phyloP scores from a whole-genome alignment of 1,139 yeast genomes.

The Kodamaea suecica region DNA sequence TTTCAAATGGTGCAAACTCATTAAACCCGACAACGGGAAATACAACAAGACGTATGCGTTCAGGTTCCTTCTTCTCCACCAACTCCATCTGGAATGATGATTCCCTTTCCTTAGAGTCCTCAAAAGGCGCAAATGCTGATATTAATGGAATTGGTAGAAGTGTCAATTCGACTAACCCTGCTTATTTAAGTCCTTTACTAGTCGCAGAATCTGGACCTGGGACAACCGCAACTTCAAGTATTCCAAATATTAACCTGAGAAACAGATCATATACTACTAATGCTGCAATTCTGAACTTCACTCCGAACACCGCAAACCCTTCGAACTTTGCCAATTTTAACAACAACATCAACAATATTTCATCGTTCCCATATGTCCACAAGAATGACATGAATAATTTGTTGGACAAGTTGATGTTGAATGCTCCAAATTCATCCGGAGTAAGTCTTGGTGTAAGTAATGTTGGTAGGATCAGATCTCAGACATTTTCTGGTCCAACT shows the following conservation, averaged over 20 bases:
- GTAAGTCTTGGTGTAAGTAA: conserved; percentile 4
- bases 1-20: neutral
- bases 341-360: conserved; percentile 16
- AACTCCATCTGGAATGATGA: conserved; percentile 51
- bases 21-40: neutral
- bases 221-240: conserved; percentile 6
- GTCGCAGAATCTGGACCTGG: conserved; percentile 22
- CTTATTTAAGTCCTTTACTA: conserved; percentile 32
- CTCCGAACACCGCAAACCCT: conserved; percentile 3
- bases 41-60: conserved; percentile 32
- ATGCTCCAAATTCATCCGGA: conserved; percentile 1
- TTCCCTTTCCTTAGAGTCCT: conserved; percentile 14
- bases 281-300: conserved; percentile 21
- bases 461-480: conserved; percentile 34
- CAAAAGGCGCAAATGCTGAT: neutral
- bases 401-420: conserved; percentile 33
- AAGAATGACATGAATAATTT: conserved; percentile 30
- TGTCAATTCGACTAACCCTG: conserved; percentile 3
- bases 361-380: conserved; percentile 17
- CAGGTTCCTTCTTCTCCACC: conserved; percentile 45
- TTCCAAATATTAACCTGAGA: conserved; percentile 18
- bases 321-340: conserved; percentile 14
- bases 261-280: conserved; percentile 52
- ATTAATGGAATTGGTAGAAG: neutral
- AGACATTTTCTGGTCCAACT: conserved; percentile 41